Evolutionary conservation across 1,284 basidiomycete species (phyloP), one percentile per base, ranked within the genome.

Genomic region (Malassezia arunalokei): DNA sequence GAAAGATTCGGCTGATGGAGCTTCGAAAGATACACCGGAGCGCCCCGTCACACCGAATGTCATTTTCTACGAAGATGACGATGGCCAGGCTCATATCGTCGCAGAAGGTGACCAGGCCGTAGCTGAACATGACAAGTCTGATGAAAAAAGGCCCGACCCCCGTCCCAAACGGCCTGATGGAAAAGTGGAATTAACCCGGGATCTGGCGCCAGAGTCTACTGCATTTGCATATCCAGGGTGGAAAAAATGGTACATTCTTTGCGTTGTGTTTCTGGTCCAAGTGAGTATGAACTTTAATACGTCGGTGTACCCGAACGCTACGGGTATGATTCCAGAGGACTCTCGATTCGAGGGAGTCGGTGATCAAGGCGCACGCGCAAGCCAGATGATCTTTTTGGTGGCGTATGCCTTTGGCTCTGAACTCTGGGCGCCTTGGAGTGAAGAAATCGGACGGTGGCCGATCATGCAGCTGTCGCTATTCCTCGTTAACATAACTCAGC

Each of bases 371-470:
- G 76, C 75, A 3, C 59, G 76, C 32, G 70, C 75, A 3, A 74
- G 74, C 43, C 72, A 75, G 56, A 73, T 72, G 63, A 61, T 76
- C 46, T 77, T 76, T 60, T 61, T 77, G 20, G 68, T 77, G 12
- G 60, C 61, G 7, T 76, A 76, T 51, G 75, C 74, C 14, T 75
- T 56, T 65, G 76, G 65, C 28, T 69, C 42, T 55, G 65, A 73
- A 56, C 59, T 73, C 12, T 74, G 70, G 66, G 73, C 71, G 3
- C 70, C 71, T 9, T 73, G 66, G 62, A 67, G 63, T 30, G 73
- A 75, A 37, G 73, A 75, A 51, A 54, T 73, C 12, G 73, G 73
- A 31, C 54, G 71, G 39, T 63, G 60, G 68, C 69, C 69, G 1
- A 62, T 73, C 3, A 58, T 74, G 8, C 68, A 69, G 51, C 38